These are phyloP conservation scores for Cyclostephanos invisitatus DNA, from an alignment of 108 stramenopile species.

Conservation along the genomic window DNA sequence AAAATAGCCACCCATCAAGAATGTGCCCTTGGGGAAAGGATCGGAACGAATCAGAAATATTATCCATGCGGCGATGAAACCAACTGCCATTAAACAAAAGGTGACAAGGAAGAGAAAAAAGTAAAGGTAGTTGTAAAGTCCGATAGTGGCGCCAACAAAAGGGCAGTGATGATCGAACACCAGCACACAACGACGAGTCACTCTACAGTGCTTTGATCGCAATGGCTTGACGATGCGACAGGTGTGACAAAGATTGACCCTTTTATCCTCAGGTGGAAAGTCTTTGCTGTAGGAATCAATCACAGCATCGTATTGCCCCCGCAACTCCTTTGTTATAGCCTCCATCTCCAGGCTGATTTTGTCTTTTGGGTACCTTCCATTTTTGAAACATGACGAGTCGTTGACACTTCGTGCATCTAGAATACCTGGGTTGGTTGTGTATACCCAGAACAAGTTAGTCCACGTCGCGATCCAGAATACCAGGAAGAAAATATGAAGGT, in stretches of 20 bases:
- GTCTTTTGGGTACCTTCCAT: slow-evolving; percentile 38
- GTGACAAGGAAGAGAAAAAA: slow-evolving; percentile 85
- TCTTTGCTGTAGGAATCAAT: slow-evolving; percentile 70
- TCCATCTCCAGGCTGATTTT: slow-evolving; percentile 51
- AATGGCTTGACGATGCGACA: slow-evolving; percentile 93
- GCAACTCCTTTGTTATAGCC: slow-evolving; percentile 50
- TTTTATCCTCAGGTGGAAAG: slow-evolving; percentile 39
- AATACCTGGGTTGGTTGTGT: slow-evolving; percentile 75
- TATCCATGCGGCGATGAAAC: slow-evolving; percentile 56
- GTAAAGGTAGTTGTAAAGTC: slow-evolving; percentile 93
- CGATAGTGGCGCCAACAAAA: slow-evolving; percentile 94
- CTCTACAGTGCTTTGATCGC: slow-evolving; percentile 95
- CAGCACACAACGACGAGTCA: slow-evolving; percentile 84
- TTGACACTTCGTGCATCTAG: slow-evolving; percentile 40
- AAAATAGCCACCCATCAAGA: slow-evolving; percentile 65
- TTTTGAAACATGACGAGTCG: slow-evolving; percentile 28
- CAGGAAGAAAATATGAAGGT: slow-evolving; percentile 60
- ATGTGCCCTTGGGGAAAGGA: slow-evolving; percentile 24
- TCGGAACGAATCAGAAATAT: slow-evolving; percentile 50
- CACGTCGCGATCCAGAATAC: slow-evolving; percentile 54
- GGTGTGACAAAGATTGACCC: slow-evolving; percentile 88
- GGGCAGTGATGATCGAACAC: slow-evolving; percentile 99
- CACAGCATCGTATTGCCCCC: slow-evolving; percentile 74
- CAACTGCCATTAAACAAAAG: slow-evolving; percentile 52
- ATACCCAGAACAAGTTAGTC: slow-evolving; percentile 62